phyloP scores from a whole-genome alignment of 2,329 filamentous ascomycete species.

The Cryphonectria nitschkei region DNA sequence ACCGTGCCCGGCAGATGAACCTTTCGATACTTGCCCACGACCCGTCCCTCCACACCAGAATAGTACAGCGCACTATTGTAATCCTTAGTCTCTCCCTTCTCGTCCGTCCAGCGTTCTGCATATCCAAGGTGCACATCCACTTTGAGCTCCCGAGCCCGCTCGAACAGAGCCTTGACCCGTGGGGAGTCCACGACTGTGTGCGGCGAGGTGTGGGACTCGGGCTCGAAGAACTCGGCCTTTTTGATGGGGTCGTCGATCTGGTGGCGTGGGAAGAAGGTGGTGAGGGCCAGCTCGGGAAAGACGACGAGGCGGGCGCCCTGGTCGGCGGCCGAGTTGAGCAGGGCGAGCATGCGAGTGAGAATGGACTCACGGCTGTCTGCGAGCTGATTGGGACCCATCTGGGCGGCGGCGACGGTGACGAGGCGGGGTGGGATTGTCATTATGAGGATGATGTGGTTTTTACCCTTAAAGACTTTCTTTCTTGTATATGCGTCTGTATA shows the following conservation, averaged over 20 bases:
- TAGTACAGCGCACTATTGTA: slow-evolving; percentile 62
- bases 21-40: slow-evolving; percentile 57
- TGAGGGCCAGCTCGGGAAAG: slow-evolving; percentile 58
- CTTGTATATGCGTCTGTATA: neutral
- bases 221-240: slow-evolving; percentile 55
- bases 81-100: slow-evolving; percentile 44
- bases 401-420: slow-evolving; percentile 53
- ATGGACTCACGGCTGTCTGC: slow-evolving; percentile 46
- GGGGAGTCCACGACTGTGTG: slow-evolving; percentile 43
- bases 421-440: slow-evolving; percentile 26
- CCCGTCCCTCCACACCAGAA: slow-evolving; percentile 43
- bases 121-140: slow-evolving; percentile 59
- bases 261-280: slow-evolving; percentile 60
- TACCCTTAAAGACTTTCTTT: neutral
- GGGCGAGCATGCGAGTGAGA: slow-evolving; percentile 51
- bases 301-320: slow-evolving; percentile 53
- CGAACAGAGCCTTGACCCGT: slow-evolving; percentile 53
- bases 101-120: slow-evolving; percentile 48
- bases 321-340: slow-evolving; percentile 50
- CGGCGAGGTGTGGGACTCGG: slow-evolving; percentile 41
- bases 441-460: neutral
- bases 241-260: slow-evolving; percentile 49
- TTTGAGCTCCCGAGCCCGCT: slow-evolving; percentile 47
- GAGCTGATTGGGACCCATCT: slow-evolving; percentile 52
- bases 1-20: slow-evolving; percentile 56